Evolutionary conservation across 2,329 filamentous ascomycete genomes (phyloP), one percentile per base, ranked within the genome.

Genomic region (Fusarium begoniae): DNA sequence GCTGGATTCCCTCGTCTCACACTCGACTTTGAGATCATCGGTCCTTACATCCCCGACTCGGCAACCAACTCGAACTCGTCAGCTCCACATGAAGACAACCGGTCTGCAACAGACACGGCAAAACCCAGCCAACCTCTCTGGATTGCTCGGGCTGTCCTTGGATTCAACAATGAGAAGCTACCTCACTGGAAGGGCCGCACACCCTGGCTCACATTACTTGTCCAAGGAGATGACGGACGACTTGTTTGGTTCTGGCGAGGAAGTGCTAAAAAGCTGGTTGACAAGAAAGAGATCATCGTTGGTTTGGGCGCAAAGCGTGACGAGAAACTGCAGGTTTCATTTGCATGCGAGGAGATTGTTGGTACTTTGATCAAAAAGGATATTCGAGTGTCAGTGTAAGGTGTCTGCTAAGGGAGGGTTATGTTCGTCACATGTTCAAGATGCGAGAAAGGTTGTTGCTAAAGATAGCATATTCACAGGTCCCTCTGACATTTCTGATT

Each of bases 281-380:
- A 85, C 10, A 88, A 87, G 1, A 88, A 92, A 35, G 84, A 85
- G 12, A 77, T 86, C 30, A 87, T 92, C 92, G 71, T 88, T 83
- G 26, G 77, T 0, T 88, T 91, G 2, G 83, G 88, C 0, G 79
- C 94, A 26, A 87, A 81, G 3, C 83, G 83, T 9, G 80, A 85
- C 0, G 87, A 89, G 24, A 89, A 92, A 64, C 83, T 86, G 7
- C 88, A 96, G 40, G 87, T 87, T 30, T 94, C 91, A 69, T 90
- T 95, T 55, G 93, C 94, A 81, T 98, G 95, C 74, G 96, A 98
- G 82, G 92, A 94, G 48, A 92, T 98, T 76, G 94, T 91, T 7
- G 90, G 90, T 4, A 91, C 90, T 1, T 80, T 84, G 38, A 79
- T 87, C 44, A 75, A 79, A 24, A 70, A 72, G 55, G 68, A 69